Evolutionary conservation across 768 basidiomycete genomes (phyloP).

Genomic region (Boletus barrowsii): DNA sequence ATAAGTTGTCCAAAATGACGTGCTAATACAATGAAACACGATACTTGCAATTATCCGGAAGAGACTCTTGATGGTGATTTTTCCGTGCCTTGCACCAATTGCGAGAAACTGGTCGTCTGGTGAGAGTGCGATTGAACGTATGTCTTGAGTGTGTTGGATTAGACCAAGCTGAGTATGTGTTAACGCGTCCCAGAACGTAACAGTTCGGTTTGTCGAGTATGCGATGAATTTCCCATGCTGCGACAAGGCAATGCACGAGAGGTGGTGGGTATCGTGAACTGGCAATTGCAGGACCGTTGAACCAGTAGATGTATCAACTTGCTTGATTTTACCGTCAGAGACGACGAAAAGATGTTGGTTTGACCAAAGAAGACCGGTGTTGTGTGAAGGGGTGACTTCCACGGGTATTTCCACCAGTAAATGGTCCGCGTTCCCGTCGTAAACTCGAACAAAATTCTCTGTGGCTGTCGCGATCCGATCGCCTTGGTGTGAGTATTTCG

Average conservation of each 20-base stretch:
- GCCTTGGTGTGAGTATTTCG: not conserved
- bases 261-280: not conserved
- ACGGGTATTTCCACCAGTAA: not conserved
- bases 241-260: not conserved
- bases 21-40: no score
- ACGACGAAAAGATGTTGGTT: no score
- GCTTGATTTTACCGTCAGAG: not conserved
- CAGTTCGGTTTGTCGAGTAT: not conserved
- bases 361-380: no score
- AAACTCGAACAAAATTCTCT: not conserved
- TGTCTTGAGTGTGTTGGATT: not conserved
- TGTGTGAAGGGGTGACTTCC: not conserved
- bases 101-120: not conserved
- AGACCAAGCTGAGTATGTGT: not conserved
- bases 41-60: not conserved
- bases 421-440: not conserved
- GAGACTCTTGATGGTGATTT: not conserved
- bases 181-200: constrained; percentile 1
- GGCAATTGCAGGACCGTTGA: not conserved
- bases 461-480: not conserved
- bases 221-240: not conserved
- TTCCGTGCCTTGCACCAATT: not conserved
- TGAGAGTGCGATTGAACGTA: constrained; percentile 1
- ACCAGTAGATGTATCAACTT: not conserved
- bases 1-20: no score